These are phyloP conservation scores for Perilla frutescens DNA, from an alignment of 257 asterid species.

Conservation along the genomic window DNA sequence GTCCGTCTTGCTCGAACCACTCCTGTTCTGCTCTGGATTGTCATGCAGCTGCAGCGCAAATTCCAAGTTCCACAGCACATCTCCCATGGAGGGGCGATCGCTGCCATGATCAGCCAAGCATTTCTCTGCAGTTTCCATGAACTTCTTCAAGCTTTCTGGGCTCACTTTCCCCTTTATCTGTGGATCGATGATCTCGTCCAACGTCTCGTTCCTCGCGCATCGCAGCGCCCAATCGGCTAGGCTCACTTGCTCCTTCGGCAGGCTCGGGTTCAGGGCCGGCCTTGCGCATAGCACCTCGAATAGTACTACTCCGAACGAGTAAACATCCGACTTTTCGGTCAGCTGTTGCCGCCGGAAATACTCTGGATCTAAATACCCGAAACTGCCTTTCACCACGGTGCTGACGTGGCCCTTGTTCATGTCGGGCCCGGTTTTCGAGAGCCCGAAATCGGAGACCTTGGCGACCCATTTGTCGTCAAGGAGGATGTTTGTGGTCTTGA, in stretches of 20 bases:
- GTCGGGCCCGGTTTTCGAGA: conserved; percentile 81
- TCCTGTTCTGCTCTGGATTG: conserved; percentile 36
- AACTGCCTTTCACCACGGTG: conserved; percentile 87
- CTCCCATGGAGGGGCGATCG: conserved; percentile 85
- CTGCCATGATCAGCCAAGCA: conserved; percentile 77
- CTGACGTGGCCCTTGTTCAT: conserved; percentile 87
- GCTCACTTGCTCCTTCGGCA: conserved; percentile 85
- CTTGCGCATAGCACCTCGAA: conserved; percentile 81
- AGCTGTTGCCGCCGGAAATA: conserved; percentile 77
- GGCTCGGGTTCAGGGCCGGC: conserved; percentile 71
- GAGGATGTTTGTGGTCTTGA: conserved; percentile 84
- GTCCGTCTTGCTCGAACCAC: background rate
- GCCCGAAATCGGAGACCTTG: conserved; percentile 90
- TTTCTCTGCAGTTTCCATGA: conserved; percentile 70
- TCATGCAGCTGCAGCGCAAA: conserved; percentile 70
- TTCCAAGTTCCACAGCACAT: conserved; percentile 81
- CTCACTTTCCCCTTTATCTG: conserved; percentile 68
- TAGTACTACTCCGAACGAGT: conserved; percentile 90
- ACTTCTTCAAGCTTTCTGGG: conserved; percentile 65
- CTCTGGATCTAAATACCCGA: conserved; percentile 88
- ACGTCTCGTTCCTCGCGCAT: conserved; percentile 60
- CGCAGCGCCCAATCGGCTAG: conserved; percentile 78
- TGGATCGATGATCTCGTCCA: conserved; percentile 72
- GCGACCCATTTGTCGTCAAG: conserved; percentile 89
- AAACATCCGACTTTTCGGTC: conserved; percentile 85